Base-by-base conservation (phyloP, 192 early-diverging fungal genomes). In the Coemansia sp. region DNA sequence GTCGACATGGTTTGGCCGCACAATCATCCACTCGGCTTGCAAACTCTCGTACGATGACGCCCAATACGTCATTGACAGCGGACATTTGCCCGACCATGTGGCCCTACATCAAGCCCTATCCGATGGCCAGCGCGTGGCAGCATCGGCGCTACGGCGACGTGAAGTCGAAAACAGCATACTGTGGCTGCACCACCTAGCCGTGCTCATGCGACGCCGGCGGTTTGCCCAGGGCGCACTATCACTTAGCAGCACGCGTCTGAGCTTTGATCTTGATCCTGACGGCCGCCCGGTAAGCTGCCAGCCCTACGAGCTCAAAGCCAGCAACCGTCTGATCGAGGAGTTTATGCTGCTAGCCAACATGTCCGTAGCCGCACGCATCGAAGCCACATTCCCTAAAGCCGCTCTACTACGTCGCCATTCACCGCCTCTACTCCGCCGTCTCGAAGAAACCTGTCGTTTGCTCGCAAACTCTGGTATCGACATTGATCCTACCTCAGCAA, bases 11-110 rank as follows among this genome's bases (percentile, higher is more conserved):
- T 96, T 95, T 58, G 88, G 87, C n/a, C 87, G 89, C 51, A 85
- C 89, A 39, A 64, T 99, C 24, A 97, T 99, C 56, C 74, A 77
- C 15, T 94, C 92, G 8, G 93, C 93, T 35, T 87, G 86, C 37
- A 94, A 95, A 46, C 81, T 99, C 26, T 84, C 91, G 36, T 99
- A 99, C 58, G 92, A 96, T 33, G 88, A 97, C 39, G 97, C 97
- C 4, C 97, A 99, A 40, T 81, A 86, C 38, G 87, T 89, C 18
- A 70, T 71, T 51, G 84, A 82, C n/a, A 78, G 71, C 19, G 28
- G 50, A 9, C 50, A 44, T 2, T 26, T 61, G 1, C 33, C 48
- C 4, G 23, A 51, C 5, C 10, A 28, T 10, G 23, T 59, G 15
- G 9, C 51, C 2, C 60, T 46, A 35, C 64, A 49, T 40, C 57